phyloP scores from a whole-genome alignment of 2,329 filamentous ascomycete species.

The Exophiala xenobiotica region DNA sequence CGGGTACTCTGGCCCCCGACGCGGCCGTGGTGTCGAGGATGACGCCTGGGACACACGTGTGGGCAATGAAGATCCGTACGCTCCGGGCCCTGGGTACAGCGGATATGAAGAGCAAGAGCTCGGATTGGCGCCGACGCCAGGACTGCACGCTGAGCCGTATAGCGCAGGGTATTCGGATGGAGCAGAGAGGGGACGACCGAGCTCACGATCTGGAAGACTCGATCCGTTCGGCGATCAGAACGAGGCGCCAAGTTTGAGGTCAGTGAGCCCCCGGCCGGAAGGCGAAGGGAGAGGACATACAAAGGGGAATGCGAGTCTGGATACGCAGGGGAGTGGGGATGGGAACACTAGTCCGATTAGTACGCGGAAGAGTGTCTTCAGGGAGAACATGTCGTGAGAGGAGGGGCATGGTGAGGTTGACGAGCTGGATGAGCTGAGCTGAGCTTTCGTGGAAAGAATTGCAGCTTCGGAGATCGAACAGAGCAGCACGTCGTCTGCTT shows the following conservation, averaged over 20 bases:
- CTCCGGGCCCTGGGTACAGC: slow-evolving; percentile 56
- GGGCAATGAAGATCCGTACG: slow-evolving; percentile 58
- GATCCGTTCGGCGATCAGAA: slow-evolving; percentile 74
- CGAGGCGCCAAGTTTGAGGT: slow-evolving; percentile 63
- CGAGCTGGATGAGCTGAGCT: background rate
- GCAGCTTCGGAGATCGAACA: background rate
- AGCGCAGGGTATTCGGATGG: slow-evolving; percentile 43
- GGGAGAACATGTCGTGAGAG: slow-evolving; percentile 26
- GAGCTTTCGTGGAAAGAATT: background rate
- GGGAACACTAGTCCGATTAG: slow-evolving; percentile 29
- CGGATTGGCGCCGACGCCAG: slow-evolving; percentile 48
- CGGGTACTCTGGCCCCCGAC: slow-evolving; percentile 45
- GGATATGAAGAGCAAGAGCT: slow-evolving; percentile 75
- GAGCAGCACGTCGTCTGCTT: background rate
- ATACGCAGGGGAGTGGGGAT: slow-evolving; percentile 29
- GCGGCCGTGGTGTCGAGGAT: slow-evolving; percentile 68
- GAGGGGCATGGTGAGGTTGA: background rate
- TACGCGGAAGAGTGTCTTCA: slow-evolving; percentile 31
- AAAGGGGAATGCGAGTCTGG: slow-evolving; percentile 43
- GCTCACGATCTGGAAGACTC: slow-evolving; percentile 25
- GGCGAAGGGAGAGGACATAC: slow-evolving; percentile 41
- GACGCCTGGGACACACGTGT: slow-evolving; percentile 84
- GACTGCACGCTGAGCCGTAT: slow-evolving; percentile 37
- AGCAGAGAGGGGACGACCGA: slow-evolving; percentile 45
- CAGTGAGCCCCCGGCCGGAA: slow-evolving; percentile 75